Conservation (phyloP, 768 basidiomycete genomes). For the Auricularia cornea region DNA sequence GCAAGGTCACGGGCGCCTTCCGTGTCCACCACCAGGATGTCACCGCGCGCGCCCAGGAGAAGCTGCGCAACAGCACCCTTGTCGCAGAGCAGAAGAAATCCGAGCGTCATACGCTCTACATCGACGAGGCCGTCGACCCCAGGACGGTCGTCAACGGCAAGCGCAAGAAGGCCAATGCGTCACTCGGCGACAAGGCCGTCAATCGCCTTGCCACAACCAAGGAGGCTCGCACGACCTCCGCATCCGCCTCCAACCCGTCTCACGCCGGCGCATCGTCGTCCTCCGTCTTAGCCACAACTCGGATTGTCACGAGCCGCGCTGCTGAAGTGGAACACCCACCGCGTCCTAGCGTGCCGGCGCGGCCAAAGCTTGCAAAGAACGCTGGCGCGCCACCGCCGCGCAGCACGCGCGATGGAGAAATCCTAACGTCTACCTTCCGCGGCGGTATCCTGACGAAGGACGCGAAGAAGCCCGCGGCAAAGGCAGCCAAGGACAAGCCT, state of each 20-base stretch:
- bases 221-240: constrained; percentile 19
- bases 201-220: constrained; percentile 18
- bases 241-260: constrained; percentile 20
- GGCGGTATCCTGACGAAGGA: neutral
- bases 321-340: constrained; percentile 13
- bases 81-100: constrained; percentile 38
- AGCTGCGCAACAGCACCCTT: constrained; percentile 30
- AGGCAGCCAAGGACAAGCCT: neutral
- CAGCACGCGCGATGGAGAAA: neutral
- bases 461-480: neutral
- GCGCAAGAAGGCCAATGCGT: constrained; percentile 34
- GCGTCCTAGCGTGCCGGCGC: constrained; percentile 25
- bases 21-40: constrained; percentile 48
- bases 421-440: neutral
- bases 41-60: constrained; percentile 21
- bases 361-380: neutral
- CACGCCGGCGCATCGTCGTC: constrained; percentile 14
- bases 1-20: constrained; percentile 67
- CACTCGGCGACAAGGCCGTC: constrained; percentile 5
- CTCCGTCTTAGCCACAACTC: constrained; percentile 6
- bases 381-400: neutral
- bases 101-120: constrained; percentile 40
- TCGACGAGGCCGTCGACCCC: constrained; percentile 28
- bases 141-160: constrained; percentile 18
- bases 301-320: neutral